These are phyloP conservation scores for Artemisia argyi DNA, from an alignment of 129 eudicot species.

Conservation along the genomic window DNA sequence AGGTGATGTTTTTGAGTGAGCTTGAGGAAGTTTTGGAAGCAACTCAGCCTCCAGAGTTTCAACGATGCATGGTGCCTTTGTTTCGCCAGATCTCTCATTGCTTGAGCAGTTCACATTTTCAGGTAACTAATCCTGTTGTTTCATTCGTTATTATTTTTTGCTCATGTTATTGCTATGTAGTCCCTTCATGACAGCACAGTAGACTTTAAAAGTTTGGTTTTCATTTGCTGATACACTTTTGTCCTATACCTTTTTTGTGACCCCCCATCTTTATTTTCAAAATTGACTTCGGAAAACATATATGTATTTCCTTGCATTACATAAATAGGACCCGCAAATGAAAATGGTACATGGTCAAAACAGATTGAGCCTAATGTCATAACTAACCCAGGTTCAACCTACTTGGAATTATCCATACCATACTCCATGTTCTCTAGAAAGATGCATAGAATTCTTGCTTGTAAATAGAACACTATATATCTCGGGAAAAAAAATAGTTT, in stretches of 20 bases:
- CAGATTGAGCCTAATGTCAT: background rate
- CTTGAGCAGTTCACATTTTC: slow-evolving; percentile 79
- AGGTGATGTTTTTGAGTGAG: slow-evolving; percentile 76
- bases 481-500: too few relatives aligned
- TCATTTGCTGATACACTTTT: background rate
- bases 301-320: background rate
- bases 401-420: background rate
- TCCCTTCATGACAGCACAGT: background rate
- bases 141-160: background rate
- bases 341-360: slow-evolving; percentile 16
- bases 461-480: too few relatives aligned
- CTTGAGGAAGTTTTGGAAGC: slow-evolving; percentile 86
- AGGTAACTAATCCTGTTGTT: slow-evolving; percentile 39
- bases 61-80: slow-evolving; percentile 79
- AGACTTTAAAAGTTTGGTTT: slow-evolving; percentile 3
- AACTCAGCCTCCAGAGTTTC: slow-evolving; percentile 74
- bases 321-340: slow-evolving; percentile 9
- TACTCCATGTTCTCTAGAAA: background rate
- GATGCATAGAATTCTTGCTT: too few relatives aligned
- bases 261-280: slow-evolving; percentile 10
- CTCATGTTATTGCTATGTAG: background rate
- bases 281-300: background rate
- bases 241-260: background rate
- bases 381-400: background rate
- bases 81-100: slow-evolving; percentile 70